A percentile compares a stretch with the other conserved stretches of the same genome.
phyloP scores from a whole-genome alignment of 257 asterid species.

The Solanum sitiens region DNA sequence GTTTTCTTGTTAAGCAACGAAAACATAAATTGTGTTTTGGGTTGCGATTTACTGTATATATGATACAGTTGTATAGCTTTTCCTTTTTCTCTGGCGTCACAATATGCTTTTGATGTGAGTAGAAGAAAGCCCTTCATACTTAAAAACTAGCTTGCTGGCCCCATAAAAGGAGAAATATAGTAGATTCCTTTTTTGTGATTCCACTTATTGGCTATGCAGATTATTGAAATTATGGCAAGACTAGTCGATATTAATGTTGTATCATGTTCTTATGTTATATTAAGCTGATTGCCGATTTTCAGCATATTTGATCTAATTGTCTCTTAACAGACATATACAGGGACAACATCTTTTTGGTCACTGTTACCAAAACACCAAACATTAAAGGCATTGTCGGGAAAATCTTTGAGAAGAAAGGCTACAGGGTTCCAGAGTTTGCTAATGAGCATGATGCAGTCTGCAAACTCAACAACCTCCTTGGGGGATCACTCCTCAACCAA shows the following conservation, averaged over 20 bases:
- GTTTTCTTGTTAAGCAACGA: not conserved
- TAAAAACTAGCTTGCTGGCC: not conserved
- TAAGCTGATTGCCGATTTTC: not conserved
- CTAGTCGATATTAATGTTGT: not conserved
- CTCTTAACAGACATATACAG: slow-evolving; percentile 5
- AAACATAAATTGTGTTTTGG: not conserved
- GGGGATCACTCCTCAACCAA: not conserved
- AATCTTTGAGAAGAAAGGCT: slow-evolving; percentile 1
- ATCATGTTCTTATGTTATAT: not conserved
- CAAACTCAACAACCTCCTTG: slow-evolving; percentile 7
- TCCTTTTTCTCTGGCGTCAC: not conserved
- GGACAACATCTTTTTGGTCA: slow-evolving; percentile 14
- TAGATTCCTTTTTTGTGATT: not conserved
- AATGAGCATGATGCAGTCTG: slow-evolving; percentile 10
- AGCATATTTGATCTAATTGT: not conserved
- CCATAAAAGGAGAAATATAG: not conserved
- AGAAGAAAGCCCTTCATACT: not conserved
- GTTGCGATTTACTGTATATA: not conserved
- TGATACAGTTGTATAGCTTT: not conserved
- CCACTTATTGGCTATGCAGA: not conserved
- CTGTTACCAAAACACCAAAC: slow-evolving; percentile 11
- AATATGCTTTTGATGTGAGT: not conserved
- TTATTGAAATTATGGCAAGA: no score
- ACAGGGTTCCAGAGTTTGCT: slow-evolving; percentile 5
- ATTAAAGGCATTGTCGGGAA: slow-evolving; percentile 11